Conservation (phyloP, 1,139 yeast species). For the Entelexis sorbosivorans region DNA sequence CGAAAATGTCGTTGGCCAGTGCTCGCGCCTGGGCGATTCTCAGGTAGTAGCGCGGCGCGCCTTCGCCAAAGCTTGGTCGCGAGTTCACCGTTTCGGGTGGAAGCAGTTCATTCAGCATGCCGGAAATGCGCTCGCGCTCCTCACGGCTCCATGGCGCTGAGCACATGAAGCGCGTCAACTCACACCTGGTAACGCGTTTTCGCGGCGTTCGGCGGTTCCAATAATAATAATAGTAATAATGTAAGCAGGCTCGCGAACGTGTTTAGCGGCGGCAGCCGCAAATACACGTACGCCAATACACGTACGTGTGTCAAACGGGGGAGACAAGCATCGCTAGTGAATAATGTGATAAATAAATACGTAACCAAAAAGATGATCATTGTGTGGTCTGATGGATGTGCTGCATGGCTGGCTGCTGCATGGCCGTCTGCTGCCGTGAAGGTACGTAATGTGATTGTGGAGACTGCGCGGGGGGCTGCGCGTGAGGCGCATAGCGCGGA, state of each 20-base stretch:
- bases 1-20: constrained; percentile 55
- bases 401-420: neutral
- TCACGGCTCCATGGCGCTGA: constrained; percentile 1
- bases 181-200: too few species aligned
- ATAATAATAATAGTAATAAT: too few species aligned
- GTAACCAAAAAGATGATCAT: neutral
- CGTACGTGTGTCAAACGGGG: too few species aligned
- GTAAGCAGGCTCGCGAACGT: too few species aligned
- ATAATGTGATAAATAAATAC: neutral
- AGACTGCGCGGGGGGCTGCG: neutral
- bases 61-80: neutral
- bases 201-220: too few species aligned
- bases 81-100: constrained; percentile 71
- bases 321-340: neutral
- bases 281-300: too few species aligned
- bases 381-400: constrained; percentile 1
- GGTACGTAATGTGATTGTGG: neutral
- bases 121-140: constrained; percentile 7
- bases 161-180: neutral
- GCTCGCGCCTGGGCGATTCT: constrained; percentile 8
- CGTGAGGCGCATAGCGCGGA: neutral
- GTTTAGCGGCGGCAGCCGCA: too few species aligned
- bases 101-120: constrained; percentile 14
- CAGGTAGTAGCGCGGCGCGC: constrained; percentile 1
- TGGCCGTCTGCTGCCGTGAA: neutral